Conservation (phyloP, 495 filamentous ascomycete genomes). For the Tricharina praecox region DNA sequence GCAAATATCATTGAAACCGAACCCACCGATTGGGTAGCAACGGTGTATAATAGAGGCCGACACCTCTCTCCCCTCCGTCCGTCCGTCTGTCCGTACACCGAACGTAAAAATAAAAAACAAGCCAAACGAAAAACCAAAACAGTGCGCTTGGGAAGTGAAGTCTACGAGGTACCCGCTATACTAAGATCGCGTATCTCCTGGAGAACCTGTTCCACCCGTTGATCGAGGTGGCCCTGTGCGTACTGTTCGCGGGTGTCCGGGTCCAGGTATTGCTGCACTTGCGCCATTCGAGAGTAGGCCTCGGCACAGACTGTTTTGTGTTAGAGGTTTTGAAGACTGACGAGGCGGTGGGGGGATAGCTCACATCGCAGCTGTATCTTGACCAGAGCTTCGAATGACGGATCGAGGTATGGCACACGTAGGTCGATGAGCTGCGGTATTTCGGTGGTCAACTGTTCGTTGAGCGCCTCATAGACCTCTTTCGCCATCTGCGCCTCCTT, state of each 20-base stretch:
- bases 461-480: slow-evolving; percentile 83
- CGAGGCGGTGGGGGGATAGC: too few species aligned
- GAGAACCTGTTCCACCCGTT: slow-evolving; percentile 81
- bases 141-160: background rate
- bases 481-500: slow-evolving; percentile 88
- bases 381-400: slow-evolving; percentile 88
- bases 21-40: too few species aligned
- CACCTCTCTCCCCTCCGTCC: too few species aligned
- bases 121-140: background rate
- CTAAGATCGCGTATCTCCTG: slow-evolving; percentile 94
- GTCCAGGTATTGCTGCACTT: slow-evolving; percentile 97
- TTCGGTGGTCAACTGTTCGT: slow-evolving; percentile 84
- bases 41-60: too few species aligned
- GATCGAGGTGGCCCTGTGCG: slow-evolving; percentile 81
- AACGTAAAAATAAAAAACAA: too few species aligned
- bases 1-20: too few species aligned
- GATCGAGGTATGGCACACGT: slow-evolving; percentile 89
- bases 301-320: slow-evolving; percentile 65
- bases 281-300: slow-evolving; percentile 90
- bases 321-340: too few species aligned
- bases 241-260: slow-evolving; percentile 94
- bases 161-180: slow-evolving; percentile 46
- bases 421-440: slow-evolving; percentile 96
- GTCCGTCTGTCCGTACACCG: too few species aligned
- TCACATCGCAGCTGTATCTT: slow-evolving; percentile 83